Percentiles rank a stretch among this genome's conserved stretches.
phyloP scores from a whole-genome alignment of 257 asterid genomes.

The Przewalskia tangutica region DNA sequence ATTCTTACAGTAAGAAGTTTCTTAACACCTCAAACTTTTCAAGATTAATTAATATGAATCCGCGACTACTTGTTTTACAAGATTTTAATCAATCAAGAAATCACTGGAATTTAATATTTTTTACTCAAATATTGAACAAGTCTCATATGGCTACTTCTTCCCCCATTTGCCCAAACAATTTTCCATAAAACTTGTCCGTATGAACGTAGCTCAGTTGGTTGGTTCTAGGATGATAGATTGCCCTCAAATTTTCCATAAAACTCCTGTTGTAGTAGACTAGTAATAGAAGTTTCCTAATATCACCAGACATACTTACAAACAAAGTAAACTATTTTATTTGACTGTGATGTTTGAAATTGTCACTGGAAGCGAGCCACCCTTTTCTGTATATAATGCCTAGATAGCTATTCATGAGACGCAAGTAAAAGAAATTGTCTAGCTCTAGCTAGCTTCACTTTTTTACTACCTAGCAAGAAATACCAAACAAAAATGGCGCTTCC shows the following conservation, averaged over 20 bases:
- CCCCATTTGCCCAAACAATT: neutral
- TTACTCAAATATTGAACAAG: neutral
- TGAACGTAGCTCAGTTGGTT: no score
- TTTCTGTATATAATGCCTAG: neutral
- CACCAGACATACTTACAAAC: neutral
- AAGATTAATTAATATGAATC: no score
- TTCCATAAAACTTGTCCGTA: neutral
- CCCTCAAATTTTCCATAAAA: neutral
- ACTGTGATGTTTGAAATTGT: slow-evolving; percentile 1
- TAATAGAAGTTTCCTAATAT: neutral
- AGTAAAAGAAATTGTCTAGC: neutral
- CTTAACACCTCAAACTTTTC: neutral
- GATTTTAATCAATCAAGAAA: neutral
- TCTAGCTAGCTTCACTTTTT: neutral
- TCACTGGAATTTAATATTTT: neutral
- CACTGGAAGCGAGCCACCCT: neutral
- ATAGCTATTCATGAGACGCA: neutral
- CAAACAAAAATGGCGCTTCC: slow-evolving; percentile 9
- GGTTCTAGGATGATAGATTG: no score
- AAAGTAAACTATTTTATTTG: neutral
- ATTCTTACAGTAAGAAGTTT: neutral
- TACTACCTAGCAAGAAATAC: neutral
- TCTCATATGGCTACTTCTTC: neutral
- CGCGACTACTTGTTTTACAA: no score
- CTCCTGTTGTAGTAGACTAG: neutral